Conservation (phyloP, 1,139 yeast genomes). For the Yamadazyma blattariae region DNA sequence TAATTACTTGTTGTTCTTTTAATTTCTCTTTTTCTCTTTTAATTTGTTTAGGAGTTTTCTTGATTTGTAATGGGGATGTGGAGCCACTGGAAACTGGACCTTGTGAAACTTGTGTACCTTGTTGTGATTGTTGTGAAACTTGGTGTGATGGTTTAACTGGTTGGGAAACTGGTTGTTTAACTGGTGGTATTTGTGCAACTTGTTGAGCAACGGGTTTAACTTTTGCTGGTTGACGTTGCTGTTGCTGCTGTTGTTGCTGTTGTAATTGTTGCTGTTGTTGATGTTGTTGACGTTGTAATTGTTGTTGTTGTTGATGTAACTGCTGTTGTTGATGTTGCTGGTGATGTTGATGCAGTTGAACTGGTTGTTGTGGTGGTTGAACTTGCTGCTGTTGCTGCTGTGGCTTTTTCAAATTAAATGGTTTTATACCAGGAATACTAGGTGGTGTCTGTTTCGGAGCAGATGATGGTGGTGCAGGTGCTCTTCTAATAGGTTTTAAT, state of each 20-base stretch:
- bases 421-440: slow-evolving; percentile 20
- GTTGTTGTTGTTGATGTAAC: slow-evolving; percentile 6
- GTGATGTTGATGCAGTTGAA: slow-evolving; percentile 1
- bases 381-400: background rate
- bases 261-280: background rate
- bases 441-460: slow-evolving; percentile 36
- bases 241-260: too few species aligned
- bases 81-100: background rate
- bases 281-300: background rate
- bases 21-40: slow-evolving; percentile 68
- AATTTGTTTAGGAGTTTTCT: slow-evolving; percentile 41
- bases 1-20: slow-evolving; percentile 84
- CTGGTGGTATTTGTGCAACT: background rate
- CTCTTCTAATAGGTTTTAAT: slow-evolving; percentile 49
- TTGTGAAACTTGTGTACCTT: background rate
- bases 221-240: background rate
- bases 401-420: slow-evolving; percentile 8
- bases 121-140: background rate
- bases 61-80: slow-evolving; percentile 5
- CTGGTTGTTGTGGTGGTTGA: slow-evolving; percentile 13
- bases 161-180: too few species aligned
- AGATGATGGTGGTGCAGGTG: slow-evolving; percentile 52
- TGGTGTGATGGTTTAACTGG: too few species aligned
- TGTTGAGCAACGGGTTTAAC: background rate
- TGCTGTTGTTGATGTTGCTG: slow-evolving; percentile 12